Percentiles rank a stretch among this genome's conserved stretches.
phyloP scores from a whole-genome alignment of 257 asterid species.

The Jacaranda mimosifolia region DNA sequence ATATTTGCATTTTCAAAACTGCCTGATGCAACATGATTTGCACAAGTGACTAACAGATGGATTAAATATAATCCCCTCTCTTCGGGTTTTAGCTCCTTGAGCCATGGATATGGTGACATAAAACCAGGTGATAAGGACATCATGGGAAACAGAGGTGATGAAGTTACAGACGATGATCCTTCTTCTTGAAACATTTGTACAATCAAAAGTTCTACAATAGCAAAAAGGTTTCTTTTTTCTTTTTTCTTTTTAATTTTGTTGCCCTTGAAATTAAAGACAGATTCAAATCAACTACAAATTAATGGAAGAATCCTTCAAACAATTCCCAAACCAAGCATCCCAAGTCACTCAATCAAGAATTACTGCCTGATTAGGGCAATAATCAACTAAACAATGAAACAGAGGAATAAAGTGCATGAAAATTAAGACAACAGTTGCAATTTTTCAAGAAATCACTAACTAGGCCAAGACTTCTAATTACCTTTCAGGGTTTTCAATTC shows the following conservation, averaged over 20 bases:
- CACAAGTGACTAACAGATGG: slow-evolving; percentile 73
- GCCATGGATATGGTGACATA: slow-evolving; percentile 65
- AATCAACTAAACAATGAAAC: slow-evolving; percentile 6
- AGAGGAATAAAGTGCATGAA: background rate
- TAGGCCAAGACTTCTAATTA: slow-evolving; percentile 25
- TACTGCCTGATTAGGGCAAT: slow-evolving; percentile 14
- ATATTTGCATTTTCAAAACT: slow-evolving; percentile 70
- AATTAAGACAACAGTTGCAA: background rate
- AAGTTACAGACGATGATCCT: slow-evolving; percentile 74
- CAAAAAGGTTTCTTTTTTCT: background rate
- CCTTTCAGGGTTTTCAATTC: slow-evolving; percentile 31
- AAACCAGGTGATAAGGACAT: slow-evolving; percentile 54
- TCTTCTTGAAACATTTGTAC: slow-evolving; percentile 76
- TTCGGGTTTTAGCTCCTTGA: slow-evolving; percentile 75
- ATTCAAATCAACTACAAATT: slow-evolving; percentile 8
- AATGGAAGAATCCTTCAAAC: background rate
- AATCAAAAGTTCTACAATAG: background rate
- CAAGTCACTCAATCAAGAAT: slow-evolving; percentile 24
- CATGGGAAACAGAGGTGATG: slow-evolving; percentile 62
- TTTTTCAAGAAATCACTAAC: slow-evolving; percentile 40
- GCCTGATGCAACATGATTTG: slow-evolving; percentile 72
- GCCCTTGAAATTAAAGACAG: background rate
- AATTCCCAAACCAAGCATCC: slow-evolving; percentile 1
- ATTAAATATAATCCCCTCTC: slow-evolving; percentile 79
- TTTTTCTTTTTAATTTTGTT: background rate